Evolutionary conservation across 768 basidiomycete genomes (phyloP).

Genomic region (Xerocomellus chrysenteron): DNA sequence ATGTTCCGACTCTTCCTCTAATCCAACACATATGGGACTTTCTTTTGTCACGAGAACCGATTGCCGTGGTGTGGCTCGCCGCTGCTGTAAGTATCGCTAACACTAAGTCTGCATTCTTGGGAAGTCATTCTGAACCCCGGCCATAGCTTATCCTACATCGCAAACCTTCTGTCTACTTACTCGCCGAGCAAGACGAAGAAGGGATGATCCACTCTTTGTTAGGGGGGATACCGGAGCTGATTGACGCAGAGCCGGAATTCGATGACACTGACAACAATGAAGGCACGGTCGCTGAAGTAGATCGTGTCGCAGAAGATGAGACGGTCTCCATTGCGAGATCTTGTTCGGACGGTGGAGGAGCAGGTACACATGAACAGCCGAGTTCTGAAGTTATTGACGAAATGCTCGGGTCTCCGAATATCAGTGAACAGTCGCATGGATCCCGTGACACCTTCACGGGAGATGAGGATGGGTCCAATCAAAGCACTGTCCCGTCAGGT

Average conservation of each 20-base stretch:
- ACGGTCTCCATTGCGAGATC: not conserved
- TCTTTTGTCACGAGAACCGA: conserved; percentile 78
- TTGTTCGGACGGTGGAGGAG: not conserved
- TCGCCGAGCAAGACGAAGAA: conserved; percentile 72
- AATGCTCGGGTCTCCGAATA: not conserved
- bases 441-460: not conserved
- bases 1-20: conserved; percentile 83
- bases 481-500: not conserved
- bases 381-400: not conserved
- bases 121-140: not conserved
- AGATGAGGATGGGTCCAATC: not conserved
- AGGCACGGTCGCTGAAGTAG: not conserved
- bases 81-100: conserved; percentile 61
- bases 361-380: not conserved
- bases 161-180: conserved; percentile 59
- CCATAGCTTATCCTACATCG: conserved; percentile 69
- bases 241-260: conserved; percentile 16
- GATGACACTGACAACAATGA: not conserved
- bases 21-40: conserved; percentile 94
- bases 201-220: conserved; percentile 81
- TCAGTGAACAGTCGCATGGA: not conserved
- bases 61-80: conserved; percentile 78
- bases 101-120: not conserved
- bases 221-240: conserved; percentile 58
- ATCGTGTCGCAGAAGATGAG: not conserved